A percentile compares a stretch with the other conserved stretches of the same genome.
Conservation (phyloP, 2,329 filamentous ascomycete species). For the Xylariaceae sp. region DNA sequence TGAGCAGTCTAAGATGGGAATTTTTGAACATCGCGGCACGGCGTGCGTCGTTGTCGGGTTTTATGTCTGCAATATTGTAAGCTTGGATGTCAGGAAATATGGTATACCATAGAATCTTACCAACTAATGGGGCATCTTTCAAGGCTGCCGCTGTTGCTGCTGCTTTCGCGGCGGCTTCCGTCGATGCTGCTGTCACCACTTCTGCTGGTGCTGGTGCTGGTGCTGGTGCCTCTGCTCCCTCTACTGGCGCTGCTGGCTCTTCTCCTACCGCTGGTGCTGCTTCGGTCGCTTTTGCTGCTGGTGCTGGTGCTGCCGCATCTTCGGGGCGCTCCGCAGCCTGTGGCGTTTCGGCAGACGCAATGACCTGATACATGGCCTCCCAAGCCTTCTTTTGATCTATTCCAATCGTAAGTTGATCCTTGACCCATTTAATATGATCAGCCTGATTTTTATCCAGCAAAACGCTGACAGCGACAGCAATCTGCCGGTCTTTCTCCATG, state of each 20-base stretch:
- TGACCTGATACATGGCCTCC: conserved; percentile 64
- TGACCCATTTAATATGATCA: conserved; percentile 76
- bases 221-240: conserved; percentile 31
- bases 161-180: too few relatives aligned
- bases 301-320: conserved; percentile 20
- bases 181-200: too few relatives aligned
- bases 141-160: conserved; percentile 16
- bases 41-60: conserved; percentile 59
- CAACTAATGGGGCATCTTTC: conserved; percentile 44
- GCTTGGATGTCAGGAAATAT: conserved; percentile 11
- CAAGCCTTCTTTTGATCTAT: conserved; percentile 69
- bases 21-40: conserved; percentile 82
- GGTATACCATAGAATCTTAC: conserved; percentile 38
- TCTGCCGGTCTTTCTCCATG: conserved; percentile 62
- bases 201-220: conserved; percentile 36
- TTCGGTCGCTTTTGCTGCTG: conserved; percentile 37
- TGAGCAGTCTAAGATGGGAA: conserved; percentile 75
- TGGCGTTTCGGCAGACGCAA: conserved; percentile 38
- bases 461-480: conserved; percentile 73
- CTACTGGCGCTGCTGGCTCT: conserved; percentile 33
- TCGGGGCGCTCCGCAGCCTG: conserved; percentile 23
- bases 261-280: conserved; percentile 2
- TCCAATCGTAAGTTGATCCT: conserved; percentile 61
- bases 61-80: conserved; percentile 45
- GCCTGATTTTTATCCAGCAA: conserved; percentile 74